Percentiles rank a stretch among this genome's conserved stretches.
Evolutionary conservation across 768 basidiomycete species (phyloP).

Genomic region (Sporobolomyces pararoseus): DNA sequence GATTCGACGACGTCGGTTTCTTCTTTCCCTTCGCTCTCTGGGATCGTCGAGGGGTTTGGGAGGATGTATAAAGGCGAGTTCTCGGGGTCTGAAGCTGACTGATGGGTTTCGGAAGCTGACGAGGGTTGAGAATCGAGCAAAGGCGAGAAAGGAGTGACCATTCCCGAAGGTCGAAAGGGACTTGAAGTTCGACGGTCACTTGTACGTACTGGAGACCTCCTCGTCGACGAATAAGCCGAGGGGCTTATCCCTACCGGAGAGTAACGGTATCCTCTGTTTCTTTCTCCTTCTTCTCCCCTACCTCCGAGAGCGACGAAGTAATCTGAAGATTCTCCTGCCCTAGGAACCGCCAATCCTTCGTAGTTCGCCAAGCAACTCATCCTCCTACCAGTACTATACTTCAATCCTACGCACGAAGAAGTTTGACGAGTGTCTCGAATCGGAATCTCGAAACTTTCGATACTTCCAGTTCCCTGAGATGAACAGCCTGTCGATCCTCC

Average conservation of each 20-base stretch:
- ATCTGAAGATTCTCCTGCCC: not conserved
- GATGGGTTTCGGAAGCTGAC: not conserved
- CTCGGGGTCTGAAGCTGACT: not conserved
- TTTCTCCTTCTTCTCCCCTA: not conserved
- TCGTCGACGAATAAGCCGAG: not conserved
- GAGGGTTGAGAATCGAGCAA: not conserved
- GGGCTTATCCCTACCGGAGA: not conserved
- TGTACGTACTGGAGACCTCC: not conserved
- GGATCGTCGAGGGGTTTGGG: not conserved
- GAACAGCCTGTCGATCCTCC: not conserved
- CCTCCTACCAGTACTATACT: conserved; percentile 11
- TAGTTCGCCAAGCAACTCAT: conserved; percentile 18
- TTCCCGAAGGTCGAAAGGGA: not conserved
- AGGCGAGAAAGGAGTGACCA: not conserved
- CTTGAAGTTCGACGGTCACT: not conserved
- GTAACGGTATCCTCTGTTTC: not conserved
- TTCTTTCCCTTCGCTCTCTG: not conserved
- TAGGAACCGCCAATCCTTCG: conserved; percentile 11
- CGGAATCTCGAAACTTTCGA: conserved; percentile 22
- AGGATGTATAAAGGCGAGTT: too few species aligned
- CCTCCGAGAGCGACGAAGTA: not conserved
- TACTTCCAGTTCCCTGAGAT: not conserved
- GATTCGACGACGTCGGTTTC: not conserved
- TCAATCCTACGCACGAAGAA: not conserved
- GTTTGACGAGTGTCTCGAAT: not conserved